These are phyloP conservation scores for Backusella morwellensis DNA, from an alignment of 192 early-diverging fungal genomes.

Conservation along the genomic window DNA sequence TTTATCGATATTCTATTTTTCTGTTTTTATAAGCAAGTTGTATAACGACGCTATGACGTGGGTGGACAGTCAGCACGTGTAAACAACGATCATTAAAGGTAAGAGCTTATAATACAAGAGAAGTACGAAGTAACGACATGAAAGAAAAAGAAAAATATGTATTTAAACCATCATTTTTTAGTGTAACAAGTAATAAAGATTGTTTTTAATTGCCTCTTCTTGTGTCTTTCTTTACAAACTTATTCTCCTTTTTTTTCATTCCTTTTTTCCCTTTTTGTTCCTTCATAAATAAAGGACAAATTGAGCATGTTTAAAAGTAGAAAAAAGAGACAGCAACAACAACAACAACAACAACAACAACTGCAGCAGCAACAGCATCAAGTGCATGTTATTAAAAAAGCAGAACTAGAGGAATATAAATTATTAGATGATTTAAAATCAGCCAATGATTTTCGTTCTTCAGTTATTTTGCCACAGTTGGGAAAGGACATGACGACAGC, in stretches of 20 bases:
- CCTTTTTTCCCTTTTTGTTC: background rate
- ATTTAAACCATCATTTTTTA: background rate
- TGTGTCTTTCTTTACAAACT: background rate
- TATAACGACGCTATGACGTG: background rate
- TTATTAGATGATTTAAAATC: constrained; percentile 13
- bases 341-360: background rate
- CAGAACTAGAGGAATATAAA: background rate
- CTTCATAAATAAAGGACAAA: background rate
- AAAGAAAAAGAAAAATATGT: background rate
- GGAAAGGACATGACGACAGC: background rate
- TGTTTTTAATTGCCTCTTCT: background rate
- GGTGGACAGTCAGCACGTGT: background rate
- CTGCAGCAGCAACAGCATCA: background rate
- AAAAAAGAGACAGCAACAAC: constrained; percentile 15
- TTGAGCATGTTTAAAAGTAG: constrained; percentile 17
- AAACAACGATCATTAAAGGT: background rate
- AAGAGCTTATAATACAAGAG: background rate
- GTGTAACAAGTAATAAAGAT: background rate
- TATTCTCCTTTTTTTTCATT: background rate
- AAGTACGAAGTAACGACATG: background rate
- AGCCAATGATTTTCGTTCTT: constrained; percentile 16
- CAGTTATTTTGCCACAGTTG: constrained; percentile 15
- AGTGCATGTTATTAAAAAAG: background rate
- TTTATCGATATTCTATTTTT: background rate
- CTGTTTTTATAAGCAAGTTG: background rate